Evolutionary conservation across 306 rosid genomes (phyloP).

Genomic region (Inga leiocalycina): DNA sequence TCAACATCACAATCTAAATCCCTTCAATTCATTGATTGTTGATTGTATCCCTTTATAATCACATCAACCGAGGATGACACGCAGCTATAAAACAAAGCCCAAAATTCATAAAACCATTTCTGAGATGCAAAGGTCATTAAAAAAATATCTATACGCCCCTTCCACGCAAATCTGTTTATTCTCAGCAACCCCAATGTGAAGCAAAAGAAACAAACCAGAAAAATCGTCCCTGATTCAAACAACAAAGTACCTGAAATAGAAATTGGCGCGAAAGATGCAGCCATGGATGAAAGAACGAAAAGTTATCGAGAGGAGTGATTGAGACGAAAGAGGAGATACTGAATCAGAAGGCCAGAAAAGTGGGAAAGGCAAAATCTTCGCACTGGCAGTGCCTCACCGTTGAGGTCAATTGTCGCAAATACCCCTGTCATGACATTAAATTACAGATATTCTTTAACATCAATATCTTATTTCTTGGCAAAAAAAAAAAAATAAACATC

Average conservation of each 20-base stretch:
- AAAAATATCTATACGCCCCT: not conserved
- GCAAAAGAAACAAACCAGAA: not conserved
- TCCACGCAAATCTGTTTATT: not conserved
- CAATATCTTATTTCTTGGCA: not conserved
- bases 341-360: not conserved
- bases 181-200: not conserved
- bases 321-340: not conserved
- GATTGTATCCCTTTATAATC: not conserved
- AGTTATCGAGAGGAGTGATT: not conserved
- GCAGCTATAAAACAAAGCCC: slow-evolving; percentile 6
- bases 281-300: slow-evolving; percentile 45
- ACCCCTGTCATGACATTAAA: not conserved
- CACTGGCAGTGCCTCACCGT: not conserved
- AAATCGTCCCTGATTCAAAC: not conserved
- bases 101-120: not conserved
- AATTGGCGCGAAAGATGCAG: slow-evolving; percentile 59
- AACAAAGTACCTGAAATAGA: slow-evolving; percentile 38
- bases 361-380: not conserved
- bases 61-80: not conserved
- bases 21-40: slow-evolving; percentile 3
- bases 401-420: not conserved
- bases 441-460: not conserved
- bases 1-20: not conserved
- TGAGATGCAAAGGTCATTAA: not conserved
- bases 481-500: no score